phyloP scores from a whole-genome alignment of 306 rosid genomes.

The Vicia sativa region DNA sequence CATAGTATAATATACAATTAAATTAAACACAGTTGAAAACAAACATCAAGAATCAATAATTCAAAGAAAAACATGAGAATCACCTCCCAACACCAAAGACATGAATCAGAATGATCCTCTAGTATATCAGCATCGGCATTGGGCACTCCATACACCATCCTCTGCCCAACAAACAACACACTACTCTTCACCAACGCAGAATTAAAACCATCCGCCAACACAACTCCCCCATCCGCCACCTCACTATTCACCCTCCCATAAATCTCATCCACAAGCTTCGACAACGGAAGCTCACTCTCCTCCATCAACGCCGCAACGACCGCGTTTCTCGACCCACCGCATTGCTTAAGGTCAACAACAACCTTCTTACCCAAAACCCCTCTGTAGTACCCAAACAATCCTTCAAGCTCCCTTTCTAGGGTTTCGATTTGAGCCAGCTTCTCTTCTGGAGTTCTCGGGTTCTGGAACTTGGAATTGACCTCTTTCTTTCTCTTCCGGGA shows the following conservation, averaged over 20 bases:
- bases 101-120: conserved; percentile 71
- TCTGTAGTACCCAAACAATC: conserved; percentile 59
- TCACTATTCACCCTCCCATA: conserved; percentile 41
- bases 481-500: conserved; percentile 72
- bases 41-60: not conserved
- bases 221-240: conserved; percentile 25
- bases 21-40: too few species aligned
- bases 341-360: conserved; percentile 43
- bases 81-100: conserved; percentile 99
- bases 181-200: conserved; percentile 67
- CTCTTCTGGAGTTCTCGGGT: conserved; percentile 42
- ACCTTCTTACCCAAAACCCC: conserved; percentile 51
- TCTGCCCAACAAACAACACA: conserved; percentile 72
- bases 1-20: too few species aligned
- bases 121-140: conserved; percentile 85
- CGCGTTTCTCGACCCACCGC: conserved; percentile 45
- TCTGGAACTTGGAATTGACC: conserved; percentile 27
- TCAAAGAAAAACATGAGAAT: not conserved
- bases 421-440: conserved; percentile 47
- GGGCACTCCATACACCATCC: conserved; percentile 74
- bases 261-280: conserved; percentile 72
- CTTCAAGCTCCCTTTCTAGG: conserved; percentile 59
- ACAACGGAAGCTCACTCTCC: conserved; percentile 76
- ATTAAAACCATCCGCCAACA: conserved; percentile 49
- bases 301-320: conserved; percentile 72